phyloP scores from a whole-genome alignment of 306 rosid species.

The Pyrus bretschneideri region DNA sequence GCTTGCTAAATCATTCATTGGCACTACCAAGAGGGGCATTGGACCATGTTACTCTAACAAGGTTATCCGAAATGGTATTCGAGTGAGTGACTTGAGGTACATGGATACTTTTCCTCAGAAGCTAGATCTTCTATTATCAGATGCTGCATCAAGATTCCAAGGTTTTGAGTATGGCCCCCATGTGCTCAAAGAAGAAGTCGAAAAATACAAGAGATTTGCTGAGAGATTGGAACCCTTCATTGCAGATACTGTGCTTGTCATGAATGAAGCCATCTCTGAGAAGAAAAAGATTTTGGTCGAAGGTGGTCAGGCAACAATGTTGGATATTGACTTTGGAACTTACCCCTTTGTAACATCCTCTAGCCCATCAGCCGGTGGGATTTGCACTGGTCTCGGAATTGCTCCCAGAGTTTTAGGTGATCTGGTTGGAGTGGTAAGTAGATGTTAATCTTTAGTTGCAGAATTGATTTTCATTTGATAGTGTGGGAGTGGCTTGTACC shows the following conservation, averaged over 20 bases:
- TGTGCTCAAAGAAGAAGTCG: constrained; percentile 74
- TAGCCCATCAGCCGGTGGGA: constrained; percentile 98
- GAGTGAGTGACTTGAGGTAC: constrained; percentile 83
- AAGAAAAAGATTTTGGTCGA: constrained; percentile 87
- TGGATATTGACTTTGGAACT: constrained; percentile 96
- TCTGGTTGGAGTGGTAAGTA: constrained; percentile 86
- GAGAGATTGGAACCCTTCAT: constrained; percentile 90
- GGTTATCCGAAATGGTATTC: constrained; percentile 77
- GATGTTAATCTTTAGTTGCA: background rate
- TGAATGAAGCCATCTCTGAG: constrained; percentile 68
- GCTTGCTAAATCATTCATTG: constrained; percentile 87
- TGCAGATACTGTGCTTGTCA: constrained; percentile 75
- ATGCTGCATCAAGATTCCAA: constrained; percentile 70
- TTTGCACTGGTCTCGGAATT: constrained; percentile 94
- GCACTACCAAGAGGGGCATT: constrained; percentile 97
- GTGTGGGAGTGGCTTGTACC: background rate
- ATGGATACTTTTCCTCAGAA: constrained; percentile 85
- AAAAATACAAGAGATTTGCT: constrained; percentile 79
- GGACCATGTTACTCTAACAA: constrained; percentile 94
- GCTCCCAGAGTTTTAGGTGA: constrained; percentile 92
- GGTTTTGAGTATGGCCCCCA: constrained; percentile 67
- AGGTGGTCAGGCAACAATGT: constrained; percentile 97
- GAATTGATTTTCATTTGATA: background rate
- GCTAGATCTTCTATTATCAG: constrained; percentile 69
- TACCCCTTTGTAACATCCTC: constrained; percentile 96